phyloP scores from a whole-genome alignment of 805 yeast species.

The Metschnikowia proteae region DNA sequence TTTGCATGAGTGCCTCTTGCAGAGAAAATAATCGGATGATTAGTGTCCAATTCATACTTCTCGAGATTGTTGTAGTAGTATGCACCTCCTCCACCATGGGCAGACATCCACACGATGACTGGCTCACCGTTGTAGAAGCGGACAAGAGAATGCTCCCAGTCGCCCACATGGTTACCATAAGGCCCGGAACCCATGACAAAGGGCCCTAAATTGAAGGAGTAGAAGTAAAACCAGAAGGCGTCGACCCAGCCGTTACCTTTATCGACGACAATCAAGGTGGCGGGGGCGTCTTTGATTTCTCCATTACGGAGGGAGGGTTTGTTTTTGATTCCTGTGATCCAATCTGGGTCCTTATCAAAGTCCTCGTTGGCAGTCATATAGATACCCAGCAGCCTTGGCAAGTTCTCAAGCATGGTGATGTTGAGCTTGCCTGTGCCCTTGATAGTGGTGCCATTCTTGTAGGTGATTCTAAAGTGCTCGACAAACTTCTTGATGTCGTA shows the following conservation, averaged over 20 bases:
- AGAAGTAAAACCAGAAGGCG: conserved; percentile 94
- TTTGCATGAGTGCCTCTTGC: conserved; percentile 98
- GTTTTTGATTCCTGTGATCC: conserved; percentile 74
- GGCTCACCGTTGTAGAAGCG: conserved; percentile 82
- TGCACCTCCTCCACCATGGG: conserved; percentile 97
- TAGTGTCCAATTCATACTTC: conserved; percentile 43
- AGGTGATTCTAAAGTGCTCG: conserved; percentile 56
- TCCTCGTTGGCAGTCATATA: conserved; percentile 67
- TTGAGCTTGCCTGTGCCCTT: conserved; percentile 31
- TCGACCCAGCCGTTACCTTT: conserved; percentile 95
- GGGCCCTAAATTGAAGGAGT: conserved; percentile 92
- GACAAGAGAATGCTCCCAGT: conserved; percentile 94
- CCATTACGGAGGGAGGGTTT: conserved; percentile 73
- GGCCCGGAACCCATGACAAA: conserved; percentile 98
- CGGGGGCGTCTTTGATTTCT: conserved; percentile 70
- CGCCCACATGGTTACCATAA: conserved; percentile 95
- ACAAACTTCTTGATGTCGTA: conserved; percentile 74
- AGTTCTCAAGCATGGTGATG: conserved; percentile 29
- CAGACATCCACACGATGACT: conserved; percentile 89
- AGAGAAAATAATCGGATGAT: conserved; percentile 73
- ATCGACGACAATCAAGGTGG: conserved; percentile 77
- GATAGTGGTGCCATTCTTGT: conserved; percentile 43
- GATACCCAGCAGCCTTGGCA: conserved; percentile 34
- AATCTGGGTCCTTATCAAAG: conserved; percentile 67
- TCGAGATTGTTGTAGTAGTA: conserved; percentile 75